Evolutionary conservation across 164 flowering plant genomes (phyloP).

Genomic region (Santalum album): DNA sequence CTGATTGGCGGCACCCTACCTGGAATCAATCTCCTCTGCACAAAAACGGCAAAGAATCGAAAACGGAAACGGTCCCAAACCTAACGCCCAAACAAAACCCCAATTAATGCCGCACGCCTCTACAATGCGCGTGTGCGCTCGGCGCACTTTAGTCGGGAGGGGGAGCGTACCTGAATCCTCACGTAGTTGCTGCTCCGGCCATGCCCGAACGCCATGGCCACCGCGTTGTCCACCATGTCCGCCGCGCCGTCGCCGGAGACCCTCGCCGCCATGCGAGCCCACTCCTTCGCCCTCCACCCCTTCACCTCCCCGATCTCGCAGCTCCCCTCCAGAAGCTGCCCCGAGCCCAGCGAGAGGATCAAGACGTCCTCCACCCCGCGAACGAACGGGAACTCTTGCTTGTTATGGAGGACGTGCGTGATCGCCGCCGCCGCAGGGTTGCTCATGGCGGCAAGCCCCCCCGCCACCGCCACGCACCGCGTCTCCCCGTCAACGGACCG

Average conservation of each 20-base stretch:
- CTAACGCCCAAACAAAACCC: too few species aligned
- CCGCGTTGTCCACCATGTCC: neutral
- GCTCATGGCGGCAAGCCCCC: slow-evolving; percentile 69
- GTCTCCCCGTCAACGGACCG: slow-evolving; percentile 64
- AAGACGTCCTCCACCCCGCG: slow-evolving; percentile 87
- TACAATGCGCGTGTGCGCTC: neutral
- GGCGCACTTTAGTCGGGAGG: neutral
- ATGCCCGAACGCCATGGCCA: slow-evolving; percentile 3
- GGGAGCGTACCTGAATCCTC: neutral
- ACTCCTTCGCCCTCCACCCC: slow-evolving; percentile 6
- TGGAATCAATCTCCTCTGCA: too few species aligned
- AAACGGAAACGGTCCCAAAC: too few species aligned
- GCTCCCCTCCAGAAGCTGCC: neutral
- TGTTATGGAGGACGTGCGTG: slow-evolving; percentile 95
- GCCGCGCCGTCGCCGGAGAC: slow-evolving; percentile 4
- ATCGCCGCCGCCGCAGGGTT: slow-evolving; percentile 94
- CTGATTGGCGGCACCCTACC: too few species aligned
- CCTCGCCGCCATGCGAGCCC: neutral
- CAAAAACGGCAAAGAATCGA: too few species aligned
- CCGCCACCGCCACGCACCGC: slow-evolving; percentile 69
- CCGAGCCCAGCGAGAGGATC: slow-evolving; percentile 45
- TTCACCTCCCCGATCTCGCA: neutral
- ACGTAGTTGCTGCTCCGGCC: slow-evolving; percentile 1
- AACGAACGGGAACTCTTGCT: slow-evolving; percentile 92
- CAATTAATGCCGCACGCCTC: too few species aligned